phyloP scores from a whole-genome alignment of 306 rosid species.

The Pterocarpus macrocarpus region DNA sequence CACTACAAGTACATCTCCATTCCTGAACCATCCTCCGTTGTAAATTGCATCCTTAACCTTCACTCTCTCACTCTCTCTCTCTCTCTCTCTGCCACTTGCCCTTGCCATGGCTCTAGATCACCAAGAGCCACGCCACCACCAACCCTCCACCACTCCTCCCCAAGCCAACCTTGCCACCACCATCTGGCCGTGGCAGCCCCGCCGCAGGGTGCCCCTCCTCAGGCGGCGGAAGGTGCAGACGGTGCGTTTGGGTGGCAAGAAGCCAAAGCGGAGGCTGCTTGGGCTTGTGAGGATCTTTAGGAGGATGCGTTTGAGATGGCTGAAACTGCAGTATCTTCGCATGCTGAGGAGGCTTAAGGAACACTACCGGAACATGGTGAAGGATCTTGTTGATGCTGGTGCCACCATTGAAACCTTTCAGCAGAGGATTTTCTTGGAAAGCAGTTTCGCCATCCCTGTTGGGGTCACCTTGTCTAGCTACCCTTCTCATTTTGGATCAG shows the following conservation, averaged over 20 bases:
- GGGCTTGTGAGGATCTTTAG: slow-evolving; percentile 45
- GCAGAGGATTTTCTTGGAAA: slow-evolving; percentile 66
- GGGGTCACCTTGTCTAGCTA: slow-evolving; percentile 62
- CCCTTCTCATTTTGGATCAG: slow-evolving; percentile 54
- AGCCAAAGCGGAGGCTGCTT: slow-evolving; percentile 47
- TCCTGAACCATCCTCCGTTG: background rate
- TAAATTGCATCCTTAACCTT: background rate
- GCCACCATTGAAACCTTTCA: slow-evolving; percentile 63
- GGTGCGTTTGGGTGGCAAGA: slow-evolving; percentile 63
- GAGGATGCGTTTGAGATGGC: slow-evolving; percentile 64
- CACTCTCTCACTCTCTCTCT: background rate
- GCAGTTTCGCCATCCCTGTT: slow-evolving; percentile 67
- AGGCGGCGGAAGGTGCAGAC: slow-evolving; percentile 56
- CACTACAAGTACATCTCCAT: background rate
- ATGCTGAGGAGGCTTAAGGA: slow-evolving; percentile 61
- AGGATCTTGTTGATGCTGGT: slow-evolving; percentile 61
- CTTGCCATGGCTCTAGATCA: slow-evolving; percentile 55
- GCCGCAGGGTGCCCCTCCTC: slow-evolving; percentile 46
- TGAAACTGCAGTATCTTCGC: slow-evolving; percentile 58
- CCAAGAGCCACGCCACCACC: slow-evolving; percentile 13
- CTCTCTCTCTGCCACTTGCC: background rate
- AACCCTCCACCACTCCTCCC: background rate
- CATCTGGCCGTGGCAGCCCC: slow-evolving; percentile 33
- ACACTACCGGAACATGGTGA: slow-evolving; percentile 51
- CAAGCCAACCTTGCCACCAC: slow-evolving; percentile 8